phyloP scores from a whole-genome alignment of 2,329 filamentous ascomycete species.

The Thelonectria discophora region DNA sequence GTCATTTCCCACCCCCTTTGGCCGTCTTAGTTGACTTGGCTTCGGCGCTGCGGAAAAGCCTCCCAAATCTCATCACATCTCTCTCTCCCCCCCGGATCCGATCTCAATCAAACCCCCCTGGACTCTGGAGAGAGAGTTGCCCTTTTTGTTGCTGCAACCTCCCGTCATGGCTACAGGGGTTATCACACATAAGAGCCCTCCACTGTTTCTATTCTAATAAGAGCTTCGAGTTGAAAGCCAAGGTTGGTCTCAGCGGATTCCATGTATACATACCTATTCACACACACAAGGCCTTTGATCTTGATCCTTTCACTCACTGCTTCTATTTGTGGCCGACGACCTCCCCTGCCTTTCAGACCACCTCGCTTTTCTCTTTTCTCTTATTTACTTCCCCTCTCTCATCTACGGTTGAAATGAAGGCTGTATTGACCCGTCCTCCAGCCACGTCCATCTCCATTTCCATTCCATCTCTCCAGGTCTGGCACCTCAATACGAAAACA shows the following conservation, averaged over 20 bases:
- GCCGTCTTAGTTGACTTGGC: slow-evolving; percentile 6
- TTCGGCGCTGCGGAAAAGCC: not conserved
- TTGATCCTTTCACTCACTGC: not conserved
- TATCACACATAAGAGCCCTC: not conserved
- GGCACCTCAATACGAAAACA: not conserved
- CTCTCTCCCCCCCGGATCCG: too few species aligned
- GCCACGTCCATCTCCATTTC: not conserved
- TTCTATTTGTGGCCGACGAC: not conserved
- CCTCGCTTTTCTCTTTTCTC: not conserved
- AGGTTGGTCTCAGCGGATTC: too few species aligned
- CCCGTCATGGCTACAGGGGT: not conserved
- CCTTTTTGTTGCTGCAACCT: not conserved
- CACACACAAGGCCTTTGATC: not conserved
- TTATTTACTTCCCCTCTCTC: not conserved
- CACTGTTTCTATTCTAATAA: not conserved
- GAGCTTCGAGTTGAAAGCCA: not conserved
- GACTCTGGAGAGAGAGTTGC: not conserved
- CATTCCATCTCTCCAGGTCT: not conserved
- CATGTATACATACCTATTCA: not conserved
- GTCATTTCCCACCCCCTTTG: not conserved
- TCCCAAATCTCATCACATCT: not conserved
- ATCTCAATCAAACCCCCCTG: not conserved
- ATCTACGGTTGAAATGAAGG: not conserved
- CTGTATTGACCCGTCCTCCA: not conserved
- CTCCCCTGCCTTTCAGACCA: too few species aligned